Evolutionary conservation across 148 eudicot genomes (phyloP), one percentile per base, ranked within the genome.

Genomic region (Amaranthus palmeri): DNA sequence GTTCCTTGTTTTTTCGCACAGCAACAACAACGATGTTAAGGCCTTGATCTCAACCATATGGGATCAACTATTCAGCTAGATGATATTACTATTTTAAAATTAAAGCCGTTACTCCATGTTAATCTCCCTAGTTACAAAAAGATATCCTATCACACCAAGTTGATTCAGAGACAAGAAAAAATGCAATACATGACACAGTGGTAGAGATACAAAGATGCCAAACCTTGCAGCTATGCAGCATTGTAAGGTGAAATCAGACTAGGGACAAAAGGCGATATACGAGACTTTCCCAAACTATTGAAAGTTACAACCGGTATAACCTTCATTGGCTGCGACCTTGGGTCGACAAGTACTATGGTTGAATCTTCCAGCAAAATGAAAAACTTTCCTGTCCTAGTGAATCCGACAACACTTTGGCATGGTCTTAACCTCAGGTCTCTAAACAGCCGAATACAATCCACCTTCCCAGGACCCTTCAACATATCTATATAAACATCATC

Each of bases 201-300:
- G 2, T 25, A 25, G 36, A 25, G 2, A 25, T 25, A 25, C 36
- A 25, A 25, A 25, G 36, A 25, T 2, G 36, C 36, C 41, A 67
- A 50, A 42, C 57, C 55, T 67, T 43, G 8, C 49, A 40, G 12
- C 47, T 54, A 25, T 62, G 7, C 8, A 4, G 42, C 10, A 0
- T n/a, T 49, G 61, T 55, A 70, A 8, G 73, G 72, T 7, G 44
- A 56, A 44, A 50, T 41, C 3, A 70, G 40, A 50, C 73, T 70
- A 2, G 73, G 63, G 57, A 43, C 63, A 56, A 43, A 70, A 44
- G 25, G 1, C 36, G 73, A 12, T 55, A 69, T 69, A n/a, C 10
- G 5, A 3, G 6, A 55, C 3, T n/a, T 25, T 10, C 8, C 4
- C 2, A 4, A 3, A 0, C 5, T 14, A 0, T 41, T 12, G 8